Evolutionary conservation across 108 stramenopile genomes (phyloP), one percentile per base, ranked within the genome.

Genomic region (Cyclotella atomus): DNA sequence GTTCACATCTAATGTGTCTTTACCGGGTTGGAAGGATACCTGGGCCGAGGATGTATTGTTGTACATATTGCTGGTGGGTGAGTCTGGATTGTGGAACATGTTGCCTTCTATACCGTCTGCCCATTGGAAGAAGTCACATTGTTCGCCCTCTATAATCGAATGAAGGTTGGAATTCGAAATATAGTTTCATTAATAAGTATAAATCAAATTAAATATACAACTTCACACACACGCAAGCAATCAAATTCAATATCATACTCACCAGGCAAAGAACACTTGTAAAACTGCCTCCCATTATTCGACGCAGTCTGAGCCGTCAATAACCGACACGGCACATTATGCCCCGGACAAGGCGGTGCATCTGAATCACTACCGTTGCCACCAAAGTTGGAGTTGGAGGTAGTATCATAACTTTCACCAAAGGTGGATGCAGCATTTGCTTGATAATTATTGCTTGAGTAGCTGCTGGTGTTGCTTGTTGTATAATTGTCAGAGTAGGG

Each of bases 121-220:
- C 96, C 96, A 96, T 75, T 93, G 82, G 80, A 94, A 96, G 76
- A 89, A 93, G 75, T 94, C 93, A 60, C 92, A 92, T 43, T 91
- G 78, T 32, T 86, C 91, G 10, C 52, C 80, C 32, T 91, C 84
- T 15, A 32, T 1, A 57, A 57, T 10, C 1, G 29, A 1, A 2
- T 32, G n/a, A 6, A 9, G 10, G 52, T 21, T 3, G 10, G 21
- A 23, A 52, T 52, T 52, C 21, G 38, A 9, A 41, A 41, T 41
- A 41, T 41, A 41, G 38, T 9, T 9, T 9, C 38, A 52, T 6
- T 10, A 52, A 3, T 19, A 23, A 10, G 10, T 19, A 1, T 23
- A 23, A 52, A 52, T n/a, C 21, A 21, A 9, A 52, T 23, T 2
- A 2, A 23, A 52, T 23, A 1, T 21, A 52, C 20, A 23, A 23